These are phyloP conservation scores for Baorangia bicolor DNA, from an alignment of 768 basidiomycete genomes.

Conservation along the genomic window DNA sequence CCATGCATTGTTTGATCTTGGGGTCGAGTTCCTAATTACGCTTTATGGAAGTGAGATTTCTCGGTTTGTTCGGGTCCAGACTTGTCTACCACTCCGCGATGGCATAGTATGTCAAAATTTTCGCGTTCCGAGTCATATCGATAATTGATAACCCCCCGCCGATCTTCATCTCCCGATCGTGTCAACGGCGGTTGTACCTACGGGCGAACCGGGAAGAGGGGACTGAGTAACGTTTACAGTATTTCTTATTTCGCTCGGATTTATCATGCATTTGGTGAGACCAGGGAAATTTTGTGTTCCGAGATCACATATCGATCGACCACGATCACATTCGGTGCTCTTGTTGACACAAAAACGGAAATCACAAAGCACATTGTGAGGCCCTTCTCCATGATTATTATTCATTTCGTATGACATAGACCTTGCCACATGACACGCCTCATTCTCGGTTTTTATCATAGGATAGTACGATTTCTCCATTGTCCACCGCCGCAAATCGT, in stretches of 20 bases:
- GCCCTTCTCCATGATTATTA: no score
- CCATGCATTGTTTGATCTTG: not conserved
- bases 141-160: constrained; percentile 7
- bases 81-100: constrained; percentile 25
- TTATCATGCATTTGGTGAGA: not conserved
- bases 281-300: constrained; percentile 20
- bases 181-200: not conserved
- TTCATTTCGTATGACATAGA: no score
- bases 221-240: no score
- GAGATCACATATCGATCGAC: constrained; percentile 11
- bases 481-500: constrained; percentile 7
- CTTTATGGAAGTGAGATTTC: constrained; percentile 11
- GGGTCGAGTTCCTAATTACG: constrained; percentile 10
- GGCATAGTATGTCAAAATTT: constrained; percentile 24
- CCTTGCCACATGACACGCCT: constrained; percentile 11
- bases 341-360: constrained; percentile 27
- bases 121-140: not conserved
- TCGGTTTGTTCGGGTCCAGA: constrained; percentile 2
- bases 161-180: constrained; percentile 7
- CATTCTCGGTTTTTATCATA: no score
- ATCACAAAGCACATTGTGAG: constrained; percentile 16
- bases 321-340: constrained; percentile 20
- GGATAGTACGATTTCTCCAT: not conserved
- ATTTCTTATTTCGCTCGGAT: not conserved
- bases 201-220: no score